Evolutionary conservation across 352 stramenopile species (phyloP), one percentile per base, ranked within the genome.

Genomic region (Bremia lactucae): DNA sequence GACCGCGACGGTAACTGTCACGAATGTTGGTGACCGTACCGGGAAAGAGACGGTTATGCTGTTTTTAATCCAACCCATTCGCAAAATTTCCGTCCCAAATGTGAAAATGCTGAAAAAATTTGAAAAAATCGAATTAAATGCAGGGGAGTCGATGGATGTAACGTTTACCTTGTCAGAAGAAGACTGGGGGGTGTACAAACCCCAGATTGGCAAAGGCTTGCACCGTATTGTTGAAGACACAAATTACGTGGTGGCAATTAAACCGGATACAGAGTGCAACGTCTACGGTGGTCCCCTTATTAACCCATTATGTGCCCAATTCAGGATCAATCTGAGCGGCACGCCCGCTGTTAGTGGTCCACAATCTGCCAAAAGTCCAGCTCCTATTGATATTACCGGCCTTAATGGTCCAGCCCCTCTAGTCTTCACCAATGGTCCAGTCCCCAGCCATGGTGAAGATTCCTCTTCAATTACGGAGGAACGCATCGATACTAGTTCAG

Each of bases 61-160:
- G 25, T 83, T 94, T 33, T 54, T 91, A n/a, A 75, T 62, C 7
- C 72, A 82, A 40, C 67, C 71, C 18, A 69, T 57, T 34, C 70
- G 70, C 21, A 14, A 36, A 23, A 69, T 75, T 19, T 68, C 78
- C 0, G 62, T 85, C 13, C 74, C 78, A 6, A 72, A 88, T 29
- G 59, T 83, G 26, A 91, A 89, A 58, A 55, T 72, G 38, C 67
- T 93, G 19, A 80, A 83, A 46, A 70, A 75, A 34, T 90, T 89
- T 45, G 52, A 59, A 13, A 90, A 91, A 56, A 69, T 93, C 19
- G 43, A 68, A 0, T 48, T 89, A 22, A 19, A 59, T 20, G 41
- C 68, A 0, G 57, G 65, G 2, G 52, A 73, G 36, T 55, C 58
- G 11, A 42, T 45, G 36, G 42, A 55, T 11, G 53, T 74, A 4